These are phyloP conservation scores for Eucalyptus guilfoylei DNA, from an alignment of 345 rosid genomes.

Conservation along the genomic window DNA sequence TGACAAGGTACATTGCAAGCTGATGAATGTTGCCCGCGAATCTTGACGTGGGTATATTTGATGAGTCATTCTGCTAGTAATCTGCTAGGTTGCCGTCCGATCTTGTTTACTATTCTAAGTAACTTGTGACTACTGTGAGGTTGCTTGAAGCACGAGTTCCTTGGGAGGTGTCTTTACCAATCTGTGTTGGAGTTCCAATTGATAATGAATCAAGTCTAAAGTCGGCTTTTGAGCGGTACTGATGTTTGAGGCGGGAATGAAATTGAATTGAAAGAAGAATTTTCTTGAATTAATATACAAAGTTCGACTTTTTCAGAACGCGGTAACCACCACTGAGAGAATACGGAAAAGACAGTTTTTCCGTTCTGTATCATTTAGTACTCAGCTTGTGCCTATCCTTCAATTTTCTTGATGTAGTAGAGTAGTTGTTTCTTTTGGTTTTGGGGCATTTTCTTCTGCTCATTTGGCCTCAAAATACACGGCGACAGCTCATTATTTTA, in stretches of 20 bases:
- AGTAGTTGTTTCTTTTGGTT: not conserved
- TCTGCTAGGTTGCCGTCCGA: not conserved
- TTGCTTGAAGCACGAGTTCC: not conserved
- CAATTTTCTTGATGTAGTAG: not conserved
- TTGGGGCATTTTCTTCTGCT: not conserved
- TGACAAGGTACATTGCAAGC: constrained; percentile 46
- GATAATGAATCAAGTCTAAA: not conserved
- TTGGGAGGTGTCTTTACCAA: not conserved
- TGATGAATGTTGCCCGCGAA: not conserved
- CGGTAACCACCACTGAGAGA: accelerated
- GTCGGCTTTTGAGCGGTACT: not conserved
- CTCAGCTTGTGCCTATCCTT: not conserved
- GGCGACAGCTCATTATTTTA: not conserved
- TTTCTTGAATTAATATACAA: not conserved
- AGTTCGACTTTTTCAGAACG: not conserved
- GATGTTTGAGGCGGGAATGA: not conserved
- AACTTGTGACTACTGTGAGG: not conserved
- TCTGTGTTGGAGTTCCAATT: not conserved
- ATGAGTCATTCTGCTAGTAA: not conserved
- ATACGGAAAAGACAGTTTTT: not conserved
- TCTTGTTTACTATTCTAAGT: accelerated
- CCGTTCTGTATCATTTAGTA: not conserved
- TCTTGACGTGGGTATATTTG: not conserved
- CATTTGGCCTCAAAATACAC: not conserved
- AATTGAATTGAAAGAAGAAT: not conserved